phyloP scores from a whole-genome alignment of 805 yeast species.

The Candida nitratophila region DNA sequence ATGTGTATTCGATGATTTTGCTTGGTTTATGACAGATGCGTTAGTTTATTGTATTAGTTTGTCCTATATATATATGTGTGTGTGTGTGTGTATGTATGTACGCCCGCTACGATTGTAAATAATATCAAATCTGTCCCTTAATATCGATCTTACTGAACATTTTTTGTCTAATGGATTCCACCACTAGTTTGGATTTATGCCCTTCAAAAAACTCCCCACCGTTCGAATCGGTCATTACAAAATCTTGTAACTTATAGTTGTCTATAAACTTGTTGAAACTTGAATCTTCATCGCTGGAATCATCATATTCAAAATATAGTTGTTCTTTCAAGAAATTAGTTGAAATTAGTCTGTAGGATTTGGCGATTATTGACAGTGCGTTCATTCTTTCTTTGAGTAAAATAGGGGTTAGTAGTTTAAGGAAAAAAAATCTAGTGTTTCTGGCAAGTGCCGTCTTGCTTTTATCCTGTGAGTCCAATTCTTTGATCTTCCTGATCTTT shows the following conservation, averaged over 20 bases:
- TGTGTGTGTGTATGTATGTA: background rate
- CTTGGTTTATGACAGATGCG: too few relatives aligned
- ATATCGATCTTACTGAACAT: constrained; percentile 65
- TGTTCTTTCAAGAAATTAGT: constrained; percentile 11
- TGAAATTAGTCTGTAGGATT: constrained; percentile 45
- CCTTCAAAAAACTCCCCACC: constrained; percentile 21
- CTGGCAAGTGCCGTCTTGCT: constrained; percentile 8
- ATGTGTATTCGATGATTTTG: too few relatives aligned
- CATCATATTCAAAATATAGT: constrained; percentile 22
- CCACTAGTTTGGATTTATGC: constrained; percentile 13
- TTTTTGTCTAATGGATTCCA: constrained; percentile 18
- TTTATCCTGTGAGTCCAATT: background rate
- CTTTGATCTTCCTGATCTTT: constrained; percentile 26
- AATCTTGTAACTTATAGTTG: constrained; percentile 31
- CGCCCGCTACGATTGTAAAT: too few relatives aligned
- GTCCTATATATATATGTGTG: background rate
- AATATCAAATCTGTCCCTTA: constrained; percentile 79
- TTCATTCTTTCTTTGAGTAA: constrained; percentile 50
- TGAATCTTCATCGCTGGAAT: constrained; percentile 21
- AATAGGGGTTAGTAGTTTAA: constrained; percentile 41
- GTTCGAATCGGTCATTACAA: constrained; percentile 24
- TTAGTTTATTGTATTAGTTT: too few relatives aligned
- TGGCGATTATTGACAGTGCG: constrained; percentile 48
- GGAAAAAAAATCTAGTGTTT: constrained; percentile 27
- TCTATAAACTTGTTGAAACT: constrained; percentile 28